Evolutionary conservation across 2,329 filamentous ascomycete species (phyloP).

Genomic region (Tricladium varicosporioides): DNA sequence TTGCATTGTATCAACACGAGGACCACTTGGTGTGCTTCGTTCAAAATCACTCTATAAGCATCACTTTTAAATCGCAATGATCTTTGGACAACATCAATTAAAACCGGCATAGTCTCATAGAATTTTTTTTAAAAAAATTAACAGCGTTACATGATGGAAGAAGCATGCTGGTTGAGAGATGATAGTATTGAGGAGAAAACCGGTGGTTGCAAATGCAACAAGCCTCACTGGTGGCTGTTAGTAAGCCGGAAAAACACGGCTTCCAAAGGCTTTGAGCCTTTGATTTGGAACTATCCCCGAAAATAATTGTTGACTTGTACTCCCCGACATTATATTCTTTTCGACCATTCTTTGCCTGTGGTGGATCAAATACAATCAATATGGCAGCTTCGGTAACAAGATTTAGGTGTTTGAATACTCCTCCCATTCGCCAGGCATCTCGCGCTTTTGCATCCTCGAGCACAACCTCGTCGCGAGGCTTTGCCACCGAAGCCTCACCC

Average conservation of each 20-base stretch:
- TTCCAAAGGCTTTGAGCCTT: neutral
- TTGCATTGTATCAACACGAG: too few species aligned
- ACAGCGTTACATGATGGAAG: too few species aligned
- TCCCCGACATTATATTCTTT: neutral
- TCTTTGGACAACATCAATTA: too few species aligned
- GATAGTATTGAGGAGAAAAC: too few species aligned
- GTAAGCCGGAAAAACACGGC: neutral
- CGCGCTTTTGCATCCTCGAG: slow-evolving; percentile 20
- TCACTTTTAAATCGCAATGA: too few species aligned
- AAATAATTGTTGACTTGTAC: neutral
- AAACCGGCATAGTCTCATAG: too few species aligned
- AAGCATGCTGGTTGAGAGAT: too few species aligned
- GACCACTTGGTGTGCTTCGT: too few species aligned
- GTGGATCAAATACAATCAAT: neutral
- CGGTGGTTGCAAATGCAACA: neutral
- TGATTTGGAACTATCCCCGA: neutral
- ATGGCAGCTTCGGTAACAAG: slow-evolving; percentile 29
- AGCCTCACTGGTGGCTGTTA: neutral
- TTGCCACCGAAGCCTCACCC: slow-evolving; percentile 29
- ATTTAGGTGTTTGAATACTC: slow-evolving; percentile 31
- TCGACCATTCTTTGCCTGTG: neutral
- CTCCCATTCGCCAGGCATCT: slow-evolving; percentile 26
- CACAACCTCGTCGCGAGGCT: slow-evolving; percentile 21
- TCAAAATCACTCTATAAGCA: too few species aligned
- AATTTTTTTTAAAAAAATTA: too few species aligned